Conservation (phyloP, 1,284 basidiomycete species). For the Jaminaea rosea region DNA sequence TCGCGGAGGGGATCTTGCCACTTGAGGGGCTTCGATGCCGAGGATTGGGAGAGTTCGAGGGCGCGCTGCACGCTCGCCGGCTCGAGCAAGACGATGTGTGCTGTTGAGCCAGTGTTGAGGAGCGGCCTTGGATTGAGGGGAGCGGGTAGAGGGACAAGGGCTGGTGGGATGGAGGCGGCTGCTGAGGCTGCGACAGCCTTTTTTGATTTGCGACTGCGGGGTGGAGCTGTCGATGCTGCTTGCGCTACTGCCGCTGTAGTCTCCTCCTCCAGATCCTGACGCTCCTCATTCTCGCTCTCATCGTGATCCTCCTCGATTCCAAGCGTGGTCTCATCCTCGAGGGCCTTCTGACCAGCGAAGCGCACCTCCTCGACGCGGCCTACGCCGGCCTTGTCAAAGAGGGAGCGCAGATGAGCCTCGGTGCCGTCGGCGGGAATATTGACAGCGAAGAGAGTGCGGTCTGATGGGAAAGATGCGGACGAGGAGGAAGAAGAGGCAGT, state of each 20-base stretch:
- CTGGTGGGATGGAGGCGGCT: neutral
- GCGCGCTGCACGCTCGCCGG: constrained; percentile 20
- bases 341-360: constrained; percentile 4
- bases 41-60: constrained; percentile 12
- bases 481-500: neutral
- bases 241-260: neutral
- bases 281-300: constrained; percentile 10
- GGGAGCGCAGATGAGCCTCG: constrained; percentile 19
- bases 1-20: constrained; percentile 10
- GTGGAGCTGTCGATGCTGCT: neutral
- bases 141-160: constrained; percentile 5
- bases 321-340: constrained; percentile 11
- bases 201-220: no score
- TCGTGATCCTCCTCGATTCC: constrained; percentile 18
- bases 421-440: constrained; percentile 39
- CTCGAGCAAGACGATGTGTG: constrained; percentile 41
- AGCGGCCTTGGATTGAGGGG: constrained; percentile 11
- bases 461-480: constrained; percentile 9
- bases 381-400: constrained; percentile 35
- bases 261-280: constrained; percentile 2
- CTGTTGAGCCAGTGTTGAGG: constrained; percentile 20
- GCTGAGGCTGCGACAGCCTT: neutral
- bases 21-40: constrained; percentile 5
- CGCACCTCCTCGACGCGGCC: constrained; percentile 20
- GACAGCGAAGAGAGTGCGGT: constrained; percentile 39